Conservation (phyloP, 768 basidiomycete genomes). For the Atractiella rhizophila region DNA sequence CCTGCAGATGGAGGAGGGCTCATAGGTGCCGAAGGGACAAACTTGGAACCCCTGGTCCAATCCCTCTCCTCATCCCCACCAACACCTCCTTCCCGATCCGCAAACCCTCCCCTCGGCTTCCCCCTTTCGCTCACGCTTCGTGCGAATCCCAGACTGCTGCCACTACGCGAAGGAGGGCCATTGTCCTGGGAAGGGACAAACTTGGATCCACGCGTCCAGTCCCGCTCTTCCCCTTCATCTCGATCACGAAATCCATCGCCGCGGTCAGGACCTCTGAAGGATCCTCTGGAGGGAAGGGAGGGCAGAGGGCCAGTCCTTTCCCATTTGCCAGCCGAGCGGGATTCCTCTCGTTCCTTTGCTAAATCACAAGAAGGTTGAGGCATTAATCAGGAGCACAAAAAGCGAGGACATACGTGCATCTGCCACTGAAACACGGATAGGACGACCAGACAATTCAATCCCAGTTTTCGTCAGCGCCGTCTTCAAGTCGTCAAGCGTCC, state of each 20-base stretch:
- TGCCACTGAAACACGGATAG: conserved; percentile 73
- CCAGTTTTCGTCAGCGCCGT: conserved; percentile 50
- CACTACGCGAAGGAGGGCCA: not conserved
- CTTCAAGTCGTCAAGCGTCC: conserved; percentile 60
- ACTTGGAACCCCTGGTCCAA: conserved; percentile 15
- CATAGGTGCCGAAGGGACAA: conserved; percentile 9
- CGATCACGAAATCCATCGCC: conserved; percentile 9
- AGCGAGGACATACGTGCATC: conserved; percentile 52
- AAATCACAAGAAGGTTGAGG: not conserved
- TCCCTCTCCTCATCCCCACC: too few relatives aligned
- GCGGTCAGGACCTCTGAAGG: conserved; percentile 15
- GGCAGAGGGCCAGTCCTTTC: conserved; percentile 10
- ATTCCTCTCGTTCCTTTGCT: conserved; percentile 42
- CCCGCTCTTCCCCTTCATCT: conserved; percentile 21
- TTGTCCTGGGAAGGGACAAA: conserved; percentile 19
- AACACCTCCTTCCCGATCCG: too few relatives aligned
- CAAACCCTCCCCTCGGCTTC: conserved; percentile 11
- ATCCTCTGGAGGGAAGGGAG: conserved; percentile 20
- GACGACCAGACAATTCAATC: conserved; percentile 46
- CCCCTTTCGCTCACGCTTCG: conserved; percentile 12
- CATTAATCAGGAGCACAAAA: not conserved
- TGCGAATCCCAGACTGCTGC: conserved; percentile 3
- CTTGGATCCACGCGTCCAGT: conserved; percentile 21
- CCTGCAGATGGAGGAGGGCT: conserved; percentile 1
- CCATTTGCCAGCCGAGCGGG: conserved; percentile 29